Conservation (phyloP, 2,329 filamentous ascomycete genomes). For the Fusarium sarcochroum region DNA sequence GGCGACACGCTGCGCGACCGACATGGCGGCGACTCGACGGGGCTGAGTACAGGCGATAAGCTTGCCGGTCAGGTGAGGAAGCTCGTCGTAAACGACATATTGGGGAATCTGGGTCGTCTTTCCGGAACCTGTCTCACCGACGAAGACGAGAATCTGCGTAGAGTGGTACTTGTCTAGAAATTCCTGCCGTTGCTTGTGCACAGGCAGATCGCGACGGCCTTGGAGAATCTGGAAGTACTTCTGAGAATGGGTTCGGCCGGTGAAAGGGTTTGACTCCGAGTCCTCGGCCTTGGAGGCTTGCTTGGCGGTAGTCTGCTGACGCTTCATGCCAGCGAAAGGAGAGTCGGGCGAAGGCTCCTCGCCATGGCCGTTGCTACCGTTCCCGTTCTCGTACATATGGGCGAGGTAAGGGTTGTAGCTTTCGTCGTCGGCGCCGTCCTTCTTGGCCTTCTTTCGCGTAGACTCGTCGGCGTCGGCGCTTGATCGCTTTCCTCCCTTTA, state of each 20-base stretch:
- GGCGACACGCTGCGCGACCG: conserved; percentile 96
- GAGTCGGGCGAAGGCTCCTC: conserved; percentile 57
- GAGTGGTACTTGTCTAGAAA: conserved; percentile 94
- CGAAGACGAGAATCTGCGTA: conserved; percentile 96
- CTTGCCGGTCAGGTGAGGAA: conserved; percentile 87
- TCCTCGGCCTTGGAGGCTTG: conserved; percentile 83
- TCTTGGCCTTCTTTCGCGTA: conserved; percentile 61
- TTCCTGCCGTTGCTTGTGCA: conserved; percentile 92
- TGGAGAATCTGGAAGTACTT: conserved; percentile 93
- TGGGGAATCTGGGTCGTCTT: conserved; percentile 99
- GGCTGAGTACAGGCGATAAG: conserved; percentile 98
- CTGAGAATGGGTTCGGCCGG: conserved; percentile 78
- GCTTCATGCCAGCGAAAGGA: conserved; percentile 76
- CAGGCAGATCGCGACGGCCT: conserved; percentile 86
- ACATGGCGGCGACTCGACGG: conserved; percentile 98
- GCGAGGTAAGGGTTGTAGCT: conserved; percentile 88
- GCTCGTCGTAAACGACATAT: conserved; percentile 96
- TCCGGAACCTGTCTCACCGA: conserved; percentile 98
- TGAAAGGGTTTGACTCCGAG: conserved; percentile 88
- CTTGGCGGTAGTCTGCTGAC: conserved; percentile 84
- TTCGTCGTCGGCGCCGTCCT: conserved; percentile 50
- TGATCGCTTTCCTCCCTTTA: conserved; percentile 59
- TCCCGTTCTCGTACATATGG: conserved; percentile 79
- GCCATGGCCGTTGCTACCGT: conserved; percentile 57
- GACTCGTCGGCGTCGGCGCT: conserved; percentile 60